Conservation (phyloP, 2,329 filamentous ascomycete species). For the Rhytidhysteron rufulum region DNA sequence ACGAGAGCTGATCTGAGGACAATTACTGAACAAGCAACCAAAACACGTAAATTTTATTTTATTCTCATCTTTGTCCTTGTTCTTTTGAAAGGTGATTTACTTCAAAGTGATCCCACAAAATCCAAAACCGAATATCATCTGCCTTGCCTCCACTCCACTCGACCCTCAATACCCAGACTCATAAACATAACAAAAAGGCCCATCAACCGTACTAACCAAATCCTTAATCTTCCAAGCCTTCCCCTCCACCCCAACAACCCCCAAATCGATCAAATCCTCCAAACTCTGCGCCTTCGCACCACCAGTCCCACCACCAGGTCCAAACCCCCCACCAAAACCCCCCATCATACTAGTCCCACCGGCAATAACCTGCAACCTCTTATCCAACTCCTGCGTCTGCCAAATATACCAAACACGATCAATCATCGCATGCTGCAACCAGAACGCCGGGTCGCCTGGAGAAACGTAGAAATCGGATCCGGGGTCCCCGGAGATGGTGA, state of each 20-base stretch:
- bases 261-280: conserved; percentile 35
- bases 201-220: conserved; percentile 41
- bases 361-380: conserved; percentile 36
- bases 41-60: too few species aligned
- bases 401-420: conserved; percentile 50
- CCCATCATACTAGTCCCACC: conserved; percentile 47
- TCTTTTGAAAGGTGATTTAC: too few species aligned
- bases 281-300: background rate
- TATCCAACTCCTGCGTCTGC: conserved; percentile 43
- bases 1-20: too few species aligned
- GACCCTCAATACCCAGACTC: too few species aligned
- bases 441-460: conserved; percentile 47
- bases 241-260: conserved; percentile 35
- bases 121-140: too few species aligned
- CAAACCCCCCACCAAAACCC: too few species aligned
- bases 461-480: conserved; percentile 45
- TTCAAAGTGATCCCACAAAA: too few species aligned
- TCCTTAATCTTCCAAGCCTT: conserved; percentile 33
- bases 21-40: too few species aligned
- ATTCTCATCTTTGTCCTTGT: too few species aligned
- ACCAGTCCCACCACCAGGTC: too few species aligned
- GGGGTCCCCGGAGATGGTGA: conserved; percentile 44
- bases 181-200: conserved; percentile 48
- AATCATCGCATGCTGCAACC: conserved; percentile 46
- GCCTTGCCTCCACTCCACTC: too few species aligned